Conservation (phyloP, 2,329 filamentous ascomycete species). For the Aspergillus persii region DNA sequence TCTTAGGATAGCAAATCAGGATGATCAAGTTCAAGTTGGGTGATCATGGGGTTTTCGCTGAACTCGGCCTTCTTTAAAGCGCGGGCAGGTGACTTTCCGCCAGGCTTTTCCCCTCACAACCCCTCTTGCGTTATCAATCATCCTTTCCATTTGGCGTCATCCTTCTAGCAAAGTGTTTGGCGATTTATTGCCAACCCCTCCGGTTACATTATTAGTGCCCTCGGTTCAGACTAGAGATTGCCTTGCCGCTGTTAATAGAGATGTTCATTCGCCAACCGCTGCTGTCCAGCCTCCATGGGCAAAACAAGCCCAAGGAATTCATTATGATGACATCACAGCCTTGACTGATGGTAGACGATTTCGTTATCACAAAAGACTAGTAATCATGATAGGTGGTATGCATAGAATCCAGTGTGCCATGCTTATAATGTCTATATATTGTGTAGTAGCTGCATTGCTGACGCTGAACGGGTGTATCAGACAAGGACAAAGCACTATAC, state of each 20-base stretch:
- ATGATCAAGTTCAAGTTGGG: background rate
- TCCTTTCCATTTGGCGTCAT: background rate
- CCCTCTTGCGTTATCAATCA: slow-evolving; percentile 1
- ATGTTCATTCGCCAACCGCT: background rate
- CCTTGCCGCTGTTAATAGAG: background rate
- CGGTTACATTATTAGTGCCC: background rate
- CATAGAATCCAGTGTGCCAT: background rate
- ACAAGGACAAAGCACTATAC: no score
- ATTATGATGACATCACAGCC: background rate
- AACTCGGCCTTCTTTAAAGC: background rate
- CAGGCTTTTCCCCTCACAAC: background rate
- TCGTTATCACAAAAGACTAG: background rate
- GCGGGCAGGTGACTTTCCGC: background rate
- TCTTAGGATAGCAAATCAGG: background rate
- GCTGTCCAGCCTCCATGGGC: background rate
- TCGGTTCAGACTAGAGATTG: background rate
- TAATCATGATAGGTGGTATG: background rate
- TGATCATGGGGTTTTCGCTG: background rate
- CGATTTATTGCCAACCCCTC: background rate
- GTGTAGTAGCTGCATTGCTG: background rate
- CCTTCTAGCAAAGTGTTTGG: background rate
- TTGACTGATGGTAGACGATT: no score
- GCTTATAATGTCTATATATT: background rate
- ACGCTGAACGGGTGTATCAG: background rate
- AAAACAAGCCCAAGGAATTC: background rate